Evolutionary conservation across 1,139 yeast genomes (phyloP).

Genomic region (Insectozyma bohioensis): DNA sequence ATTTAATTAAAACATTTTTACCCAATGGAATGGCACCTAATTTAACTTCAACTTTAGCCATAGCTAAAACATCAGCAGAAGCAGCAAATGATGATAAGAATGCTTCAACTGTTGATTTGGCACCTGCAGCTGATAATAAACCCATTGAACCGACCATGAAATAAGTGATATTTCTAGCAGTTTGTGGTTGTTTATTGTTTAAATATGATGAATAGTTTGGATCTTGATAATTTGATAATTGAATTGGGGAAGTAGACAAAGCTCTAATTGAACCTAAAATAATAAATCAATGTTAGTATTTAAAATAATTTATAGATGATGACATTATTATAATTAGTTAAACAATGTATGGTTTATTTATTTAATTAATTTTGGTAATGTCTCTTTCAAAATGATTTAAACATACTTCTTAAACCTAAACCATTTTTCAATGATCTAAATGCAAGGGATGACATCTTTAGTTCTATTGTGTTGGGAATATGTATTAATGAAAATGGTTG

Average conservation of each 20-base stretch:
- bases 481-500: no score
- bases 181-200: slow-evolving; percentile 70
- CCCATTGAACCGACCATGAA: slow-evolving; percentile 99
- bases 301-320: not conserved
- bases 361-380: no score
- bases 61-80: slow-evolving; percentile 97
- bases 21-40: slow-evolving; percentile 95
- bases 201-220: slow-evolving; percentile 89
- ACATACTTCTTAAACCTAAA: slow-evolving; percentile 43
- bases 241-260: slow-evolving; percentile 47
- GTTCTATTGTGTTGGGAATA: no score
- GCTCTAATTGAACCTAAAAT: slow-evolving; percentile 31
- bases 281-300: slow-evolving; percentile 6
- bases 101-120: slow-evolving; percentile 96
- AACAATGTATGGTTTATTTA: not conserved
- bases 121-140: slow-evolving; percentile 91
- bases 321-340: no score
- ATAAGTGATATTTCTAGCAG: slow-evolving; percentile 84
- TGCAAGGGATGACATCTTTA: slow-evolving; percentile 39
- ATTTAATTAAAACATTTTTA: slow-evolving; percentile 95
- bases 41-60: slow-evolving; percentile 99
- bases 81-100: slow-evolving; percentile 95
- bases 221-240: slow-evolving; percentile 78
- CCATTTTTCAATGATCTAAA: slow-evolving; percentile 56
- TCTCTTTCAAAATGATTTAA: slow-evolving; percentile 1